Conservation (phyloP, 371 early-diverging fungal genomes). For the Entomophthora muscae region DNA sequence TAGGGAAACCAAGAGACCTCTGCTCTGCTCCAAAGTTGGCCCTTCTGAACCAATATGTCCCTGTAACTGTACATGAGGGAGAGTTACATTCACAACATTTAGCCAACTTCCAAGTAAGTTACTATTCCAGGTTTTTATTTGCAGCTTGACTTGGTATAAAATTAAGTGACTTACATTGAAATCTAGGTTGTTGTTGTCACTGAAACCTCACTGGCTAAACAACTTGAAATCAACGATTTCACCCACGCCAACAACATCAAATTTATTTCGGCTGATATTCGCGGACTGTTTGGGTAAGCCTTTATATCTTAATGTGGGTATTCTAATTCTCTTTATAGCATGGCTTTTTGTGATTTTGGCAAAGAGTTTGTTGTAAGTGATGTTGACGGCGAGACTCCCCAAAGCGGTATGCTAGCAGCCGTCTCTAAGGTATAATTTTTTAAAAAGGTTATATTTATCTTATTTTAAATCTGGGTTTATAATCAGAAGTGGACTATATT, state of each 20-base stretch:
- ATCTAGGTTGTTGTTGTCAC: slow-evolving; percentile 67
- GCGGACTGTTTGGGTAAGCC: slow-evolving; percentile 87
- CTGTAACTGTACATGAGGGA: slow-evolving; percentile 57
- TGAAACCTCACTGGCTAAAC: slow-evolving; percentile 51
- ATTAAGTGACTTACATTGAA: too few species aligned
- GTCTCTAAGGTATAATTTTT: slow-evolving; percentile 27
- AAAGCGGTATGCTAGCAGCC: slow-evolving; percentile 87
- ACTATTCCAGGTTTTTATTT: too few species aligned
- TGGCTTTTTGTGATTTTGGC: slow-evolving; percentile 95
- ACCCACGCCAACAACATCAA: slow-evolving; percentile 71
- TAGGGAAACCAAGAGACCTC: slow-evolving; percentile 81
- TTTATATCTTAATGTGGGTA: background rate
- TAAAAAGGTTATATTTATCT: too few species aligned
- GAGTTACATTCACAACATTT: slow-evolving; percentile 55
- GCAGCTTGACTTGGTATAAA: too few species aligned
- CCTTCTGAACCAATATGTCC: slow-evolving; percentile 96
- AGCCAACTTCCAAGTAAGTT: slow-evolving; percentile 43
- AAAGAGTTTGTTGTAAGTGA: slow-evolving; percentile 75
- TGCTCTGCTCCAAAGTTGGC: slow-evolving; percentile 70
- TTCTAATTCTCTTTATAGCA: slow-evolving; percentile 5
- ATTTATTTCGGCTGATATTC: slow-evolving; percentile 83
- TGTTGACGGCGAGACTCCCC: slow-evolving; percentile 86
- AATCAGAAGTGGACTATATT: slow-evolving; percentile 19
- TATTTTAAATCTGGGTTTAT: too few species aligned
- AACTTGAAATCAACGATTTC: slow-evolving; percentile 77